Base-by-base conservation (phyloP, 1,284 basidiomycete species). In the Trametes sp. region DNA sequence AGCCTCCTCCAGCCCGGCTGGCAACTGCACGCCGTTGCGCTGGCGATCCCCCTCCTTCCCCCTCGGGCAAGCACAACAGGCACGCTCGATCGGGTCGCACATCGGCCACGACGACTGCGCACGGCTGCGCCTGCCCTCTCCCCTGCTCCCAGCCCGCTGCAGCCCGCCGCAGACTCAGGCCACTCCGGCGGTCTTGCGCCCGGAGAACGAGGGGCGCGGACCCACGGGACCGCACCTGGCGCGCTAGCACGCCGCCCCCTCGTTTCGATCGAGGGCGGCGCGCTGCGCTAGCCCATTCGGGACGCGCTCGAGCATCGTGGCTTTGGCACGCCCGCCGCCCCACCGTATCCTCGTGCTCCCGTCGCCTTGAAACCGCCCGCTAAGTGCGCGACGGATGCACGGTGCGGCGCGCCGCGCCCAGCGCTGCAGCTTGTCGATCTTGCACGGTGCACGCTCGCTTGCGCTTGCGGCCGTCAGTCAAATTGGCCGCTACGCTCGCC, bases 191-290 rank as follows among this genome's bases (percentile, higher is more conserved):
- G 16, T 54, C 24, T 9, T 44, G 26, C 9, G 16, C 26, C 52
- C 52, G 52, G 52, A 54, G 35, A 41, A n/a, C 52, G 52, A 54
- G 41, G 38, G 52, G 51, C 51, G 51, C 51, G 51, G 38, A 21
- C 50, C 8, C 51, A 41, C 51, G 51, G 51, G 51, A 41, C 51
- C 51, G 51, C 51, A 53, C n/a, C 35, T 23, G 33, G 21, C 50
- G 50, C 23, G 14, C 36, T 31, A 24, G 51, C 51, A 26, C 36
- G 35, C 51, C 51, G 51, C 35, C 24, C 35, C 51, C 36, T 44
- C 41, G 26, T 54, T 31, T 44, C 52, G 51, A 53, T 53, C 51
- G 38, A 53, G 51, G 23, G 51, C 36, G 38, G 51, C 51, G 26
- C 23, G 51, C 36, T 21, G 50, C 51, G 51, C 51, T 53, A 53